These are phyloP conservation scores for Triticum aestivum DNA, from an alignment of 176 grass and related monocot species.

Conservation along the genomic window IWGSC_CS_RefSeq_v2.1 NC_057809.1:32598385-32598884, in stretches of 20 bases:
- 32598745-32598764: neutral
- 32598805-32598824: neutral
- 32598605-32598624: neutral
- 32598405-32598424: neutral
- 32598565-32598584: neutral
- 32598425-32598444: neutral
- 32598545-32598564: neutral
- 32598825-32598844: neutral
- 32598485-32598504: neutral
- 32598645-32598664: neutral
- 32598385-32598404: neutral
- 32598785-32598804: neutral
- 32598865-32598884: neutral
- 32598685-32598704: neutral
- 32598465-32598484: neutral
- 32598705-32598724: neutral
- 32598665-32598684: neutral
- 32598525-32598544: fast-evolving
- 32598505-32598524: neutral
- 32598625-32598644: neutral
- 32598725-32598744: neutral
- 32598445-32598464: neutral
- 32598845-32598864: neutral
- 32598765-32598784: neutral
- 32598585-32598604: neutral